phyloP scores from a whole-genome alignment of 208 protist species.

The Leishmania tarentolae region DNA sequence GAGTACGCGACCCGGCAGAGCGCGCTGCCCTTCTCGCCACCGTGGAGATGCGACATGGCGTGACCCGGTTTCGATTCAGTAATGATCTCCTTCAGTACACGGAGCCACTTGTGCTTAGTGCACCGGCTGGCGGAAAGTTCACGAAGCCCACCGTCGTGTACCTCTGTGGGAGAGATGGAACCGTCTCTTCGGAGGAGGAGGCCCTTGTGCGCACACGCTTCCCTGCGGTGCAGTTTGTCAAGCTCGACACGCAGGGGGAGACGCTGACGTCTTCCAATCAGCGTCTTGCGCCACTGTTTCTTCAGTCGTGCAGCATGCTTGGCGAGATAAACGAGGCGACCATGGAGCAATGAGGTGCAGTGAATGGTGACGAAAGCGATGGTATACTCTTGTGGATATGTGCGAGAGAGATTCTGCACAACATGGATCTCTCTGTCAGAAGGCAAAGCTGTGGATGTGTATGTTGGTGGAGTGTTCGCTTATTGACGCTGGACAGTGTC shows the following conservation, averaged over 20 bases:
- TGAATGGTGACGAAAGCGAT: neutral
- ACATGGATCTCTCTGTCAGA: no score
- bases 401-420: neutral
- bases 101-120: slow-evolving; percentile 19
- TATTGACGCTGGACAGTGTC: no score
- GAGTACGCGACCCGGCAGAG: slow-evolving; percentile 48
- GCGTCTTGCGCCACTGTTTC: slow-evolving; percentile 32
- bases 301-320: slow-evolving; percentile 54
- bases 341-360: neutral
- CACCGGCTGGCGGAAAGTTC: slow-evolving; percentile 28
- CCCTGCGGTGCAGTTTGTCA: slow-evolving; percentile 37
- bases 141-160: slow-evolving; percentile 51
- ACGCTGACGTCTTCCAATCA: slow-evolving; percentile 18
- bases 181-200: slow-evolving; percentile 30
- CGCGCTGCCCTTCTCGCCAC: slow-evolving; percentile 57
- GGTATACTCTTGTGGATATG: neutral
- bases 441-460: neutral
- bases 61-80: slow-evolving; percentile 45
- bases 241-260: slow-evolving; percentile 33
- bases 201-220: slow-evolving; percentile 33
- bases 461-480: neutral
- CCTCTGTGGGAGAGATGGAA: slow-evolving; percentile 21
- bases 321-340: slow-evolving; percentile 38
- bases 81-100: slow-evolving; percentile 37
- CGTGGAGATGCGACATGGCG: slow-evolving; percentile 37